phyloP scores from a whole-genome alignment of 176 grass and related monocot genomes.

The Cenchrus purpureus region DNA sequence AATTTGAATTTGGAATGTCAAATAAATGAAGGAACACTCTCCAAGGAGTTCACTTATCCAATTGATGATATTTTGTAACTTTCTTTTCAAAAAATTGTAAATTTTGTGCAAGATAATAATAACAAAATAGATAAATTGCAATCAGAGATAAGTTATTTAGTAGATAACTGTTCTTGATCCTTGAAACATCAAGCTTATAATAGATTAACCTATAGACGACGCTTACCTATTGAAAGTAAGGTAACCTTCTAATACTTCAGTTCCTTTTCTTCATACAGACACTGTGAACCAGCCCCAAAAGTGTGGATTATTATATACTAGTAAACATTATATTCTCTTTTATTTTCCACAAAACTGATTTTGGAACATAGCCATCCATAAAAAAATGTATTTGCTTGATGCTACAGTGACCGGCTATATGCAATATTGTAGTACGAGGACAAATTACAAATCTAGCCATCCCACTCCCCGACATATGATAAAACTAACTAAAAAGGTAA shows the following conservation, averaged over 20 bases:
- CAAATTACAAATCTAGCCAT: conserved; percentile 17
- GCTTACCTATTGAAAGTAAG: background rate
- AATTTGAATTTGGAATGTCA: background rate
- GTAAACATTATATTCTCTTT: conserved; percentile 5
- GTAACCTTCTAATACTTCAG: background rate
- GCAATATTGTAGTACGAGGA: background rate
- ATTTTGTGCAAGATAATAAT: background rate
- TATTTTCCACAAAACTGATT: background rate
- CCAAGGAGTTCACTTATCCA: conserved; percentile 14
- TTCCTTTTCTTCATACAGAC: background rate
- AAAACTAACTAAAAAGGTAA: background rate
- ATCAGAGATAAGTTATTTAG: background rate
- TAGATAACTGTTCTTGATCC: conserved; percentile 3
- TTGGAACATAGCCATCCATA: background rate
- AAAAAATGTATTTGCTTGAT: background rate
- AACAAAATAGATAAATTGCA: background rate
- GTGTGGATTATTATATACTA: background rate
- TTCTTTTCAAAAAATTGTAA: background rate
- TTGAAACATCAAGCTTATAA: conserved; percentile 9
- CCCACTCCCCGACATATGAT: background rate
- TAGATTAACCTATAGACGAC: background rate
- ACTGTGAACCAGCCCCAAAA: background rate
- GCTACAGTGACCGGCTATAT: conserved; percentile 6
- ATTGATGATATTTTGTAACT: background rate
- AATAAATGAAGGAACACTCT: conserved; percentile 18